Evolutionary conservation across 345 rosid species (phyloP).

Genomic region (Gossypium longicalyx): DNA sequence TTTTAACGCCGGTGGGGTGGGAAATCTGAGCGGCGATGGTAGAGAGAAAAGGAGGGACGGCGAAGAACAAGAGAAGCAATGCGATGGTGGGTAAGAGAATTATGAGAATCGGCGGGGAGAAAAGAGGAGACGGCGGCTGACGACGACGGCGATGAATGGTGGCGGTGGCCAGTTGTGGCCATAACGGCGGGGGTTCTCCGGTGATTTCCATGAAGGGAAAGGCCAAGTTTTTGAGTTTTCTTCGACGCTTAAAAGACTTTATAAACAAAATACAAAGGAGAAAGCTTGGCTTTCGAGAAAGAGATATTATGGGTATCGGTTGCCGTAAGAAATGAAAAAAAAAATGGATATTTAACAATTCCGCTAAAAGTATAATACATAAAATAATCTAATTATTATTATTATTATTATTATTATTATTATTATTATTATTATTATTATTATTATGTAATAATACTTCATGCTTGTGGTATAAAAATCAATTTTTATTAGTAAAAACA

Average conservation of each 20-base stretch:
- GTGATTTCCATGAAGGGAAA: constrained; percentile 20
- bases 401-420: too few species aligned
- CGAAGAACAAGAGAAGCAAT: constrained; percentile 37
- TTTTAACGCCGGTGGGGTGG: constrained; percentile 41
- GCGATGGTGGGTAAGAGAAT: constrained; percentile 43
- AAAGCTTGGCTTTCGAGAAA: background rate
- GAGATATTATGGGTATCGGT: background rate
- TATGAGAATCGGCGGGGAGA: constrained; percentile 46
- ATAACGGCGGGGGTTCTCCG: constrained; percentile 43
- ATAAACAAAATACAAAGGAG: background rate
- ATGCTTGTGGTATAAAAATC: too few species aligned
- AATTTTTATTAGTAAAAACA: too few species aligned
- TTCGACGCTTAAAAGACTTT: background rate
- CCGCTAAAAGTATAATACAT: too few species aligned
- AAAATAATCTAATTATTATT: too few species aligned
- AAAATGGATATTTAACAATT: background rate
- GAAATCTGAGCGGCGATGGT: constrained; percentile 38
- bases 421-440: too few species aligned
- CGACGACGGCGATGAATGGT: constrained; percentile 36
- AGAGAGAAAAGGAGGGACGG: constrained; percentile 45
- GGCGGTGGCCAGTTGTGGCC: constrained; percentile 41
- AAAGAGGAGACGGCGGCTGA: constrained; percentile 30
- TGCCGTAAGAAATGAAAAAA: background rate
- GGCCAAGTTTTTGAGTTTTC: background rate
- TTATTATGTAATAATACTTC: too few species aligned